These are phyloP conservation scores for Backusella australiensis DNA, from an alignment of 192 early-diverging fungal genomes.

Conservation along the genomic window DNA sequence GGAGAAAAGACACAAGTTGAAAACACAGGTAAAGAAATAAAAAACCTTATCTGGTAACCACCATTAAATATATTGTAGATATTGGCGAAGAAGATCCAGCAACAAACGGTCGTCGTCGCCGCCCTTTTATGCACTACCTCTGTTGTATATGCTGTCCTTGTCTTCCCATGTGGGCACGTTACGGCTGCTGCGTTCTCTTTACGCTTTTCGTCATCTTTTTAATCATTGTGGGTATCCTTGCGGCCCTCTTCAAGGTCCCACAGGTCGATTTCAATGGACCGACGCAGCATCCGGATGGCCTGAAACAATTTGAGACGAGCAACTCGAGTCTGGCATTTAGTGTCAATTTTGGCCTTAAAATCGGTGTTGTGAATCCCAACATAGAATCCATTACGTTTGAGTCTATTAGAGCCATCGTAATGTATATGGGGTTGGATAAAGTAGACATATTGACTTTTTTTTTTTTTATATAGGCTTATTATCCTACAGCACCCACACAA, in stretches of 20 bases:
- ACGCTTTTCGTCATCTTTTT: constrained; percentile 6
- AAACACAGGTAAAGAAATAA: not conserved
- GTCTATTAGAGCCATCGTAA: constrained; percentile 28
- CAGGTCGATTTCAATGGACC: constrained; percentile 27
- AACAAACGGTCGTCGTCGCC: not conserved
- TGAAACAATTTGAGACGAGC: constrained; percentile 8
- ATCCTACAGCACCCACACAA: constrained; percentile 11
- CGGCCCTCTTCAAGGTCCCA: constrained; percentile 32
- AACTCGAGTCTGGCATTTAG: not conserved
- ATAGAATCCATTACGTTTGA: constrained; percentile 26
- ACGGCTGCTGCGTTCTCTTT: constrained; percentile 15
- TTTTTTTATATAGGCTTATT: constrained; percentile 22
- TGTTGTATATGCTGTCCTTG: constrained; percentile 29
- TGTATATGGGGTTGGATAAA: not conserved
- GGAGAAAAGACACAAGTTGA: not conserved
- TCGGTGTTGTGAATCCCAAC: constrained; percentile 31
- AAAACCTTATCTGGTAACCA: too few relatives aligned
- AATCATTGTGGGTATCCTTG: constrained; percentile 25
- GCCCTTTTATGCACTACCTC: not conserved
- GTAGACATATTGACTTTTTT: not conserved
- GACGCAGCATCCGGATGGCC: constrained; percentile 2
- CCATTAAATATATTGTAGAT: not conserved
- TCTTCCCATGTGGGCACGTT: constrained; percentile 26
- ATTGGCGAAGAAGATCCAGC: not conserved
- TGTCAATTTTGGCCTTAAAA: constrained; percentile 23